phyloP scores from a whole-genome alignment of 768 basidiomycete species.

The Gloeopeniophorella convolvens region DNA sequence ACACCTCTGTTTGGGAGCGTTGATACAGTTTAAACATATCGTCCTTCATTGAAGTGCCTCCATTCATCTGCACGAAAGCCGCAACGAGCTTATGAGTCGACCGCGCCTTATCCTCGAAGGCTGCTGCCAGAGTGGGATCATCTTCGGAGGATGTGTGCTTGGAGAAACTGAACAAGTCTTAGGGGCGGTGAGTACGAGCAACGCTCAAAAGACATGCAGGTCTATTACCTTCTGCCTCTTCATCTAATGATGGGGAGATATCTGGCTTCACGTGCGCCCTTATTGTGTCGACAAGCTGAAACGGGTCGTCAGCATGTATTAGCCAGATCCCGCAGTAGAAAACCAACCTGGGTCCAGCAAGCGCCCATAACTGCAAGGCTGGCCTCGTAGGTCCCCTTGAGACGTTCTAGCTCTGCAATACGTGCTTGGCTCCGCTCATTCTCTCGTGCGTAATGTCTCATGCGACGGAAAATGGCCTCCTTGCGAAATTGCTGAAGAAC shows the following conservation, averaged over 20 bases:
- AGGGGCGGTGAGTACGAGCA: conserved; percentile 19
- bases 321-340: neutral
- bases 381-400: conserved; percentile 61
- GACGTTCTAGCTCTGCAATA: conserved; percentile 58
- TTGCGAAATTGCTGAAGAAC: conserved; percentile 66
- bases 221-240: conserved; percentile 22
- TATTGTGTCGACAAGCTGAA: conserved; percentile 61
- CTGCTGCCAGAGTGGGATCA: conserved; percentile 28
- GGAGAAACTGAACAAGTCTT: conserved; percentile 18
- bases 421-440: conserved; percentile 55
- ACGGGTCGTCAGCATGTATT: conserved; percentile 2
- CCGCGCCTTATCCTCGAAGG: conserved; percentile 48
- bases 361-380: conserved; percentile 68
- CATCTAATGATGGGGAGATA: conserved; percentile 37
- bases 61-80: conserved; percentile 44
- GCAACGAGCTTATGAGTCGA: conserved; percentile 56
- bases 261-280: conserved; percentile 50
- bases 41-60: conserved; percentile 30
- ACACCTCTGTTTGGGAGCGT: conserved; percentile 54
- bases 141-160: conserved; percentile 23
- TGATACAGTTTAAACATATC: conserved; percentile 43
- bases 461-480: conserved; percentile 78
- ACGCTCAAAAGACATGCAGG: neutral
- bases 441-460: conserved; percentile 78
- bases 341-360: conserved; percentile 70